Evolutionary conservation across 306 rosid genomes (phyloP), one percentile per base, ranked within the genome.

Genomic region (Datisca glomerata): DNA sequence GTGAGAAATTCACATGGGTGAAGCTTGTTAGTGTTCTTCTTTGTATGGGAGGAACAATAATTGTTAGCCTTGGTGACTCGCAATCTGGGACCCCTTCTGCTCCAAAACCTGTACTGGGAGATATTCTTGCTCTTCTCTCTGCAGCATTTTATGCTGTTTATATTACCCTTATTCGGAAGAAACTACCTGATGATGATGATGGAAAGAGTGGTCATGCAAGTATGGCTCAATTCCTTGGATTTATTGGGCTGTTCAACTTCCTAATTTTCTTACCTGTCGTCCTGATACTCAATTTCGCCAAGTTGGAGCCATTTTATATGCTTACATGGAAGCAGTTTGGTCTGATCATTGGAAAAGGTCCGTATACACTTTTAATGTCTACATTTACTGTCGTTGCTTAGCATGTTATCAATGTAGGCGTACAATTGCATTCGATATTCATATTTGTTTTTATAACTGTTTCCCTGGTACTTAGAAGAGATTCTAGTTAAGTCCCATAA

Each of bases 151-250:
- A 89, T 72, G 87, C 98, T 8, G 78, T 62, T 19, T 89, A 89
- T 65, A 73, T 89, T 49, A 84, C 93, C 41, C 91, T 89, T 28
- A 89, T 89, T 57, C 93, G 98, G 64, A 80, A 70, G 68, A 84
- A 83, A 53, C 52, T 89, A 42, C 82, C 89, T 3, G 91, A 81
- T 27, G 86, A 68, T 24, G 63, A 71, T 39, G 89, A 89, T 54
- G 91, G 77, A 43, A 74, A 54, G 55, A 66, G 67, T 44, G 98
- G 93, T 16, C 75, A 50, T 27, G 86, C 81, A 17, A 89, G 98
- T 49, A 89, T 81, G 93, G 98, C 95, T 27, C 91, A 84, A 59
- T 89, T 89, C 62, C 81, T 89, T 43, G 98, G 95, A 55, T 89
- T 56, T 63, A 57, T 89, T 12, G 98, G 98, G 28, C 84, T 89